Conservation (phyloP, 352 stramenopile species). For the Globisporangium nagaii region DNA sequence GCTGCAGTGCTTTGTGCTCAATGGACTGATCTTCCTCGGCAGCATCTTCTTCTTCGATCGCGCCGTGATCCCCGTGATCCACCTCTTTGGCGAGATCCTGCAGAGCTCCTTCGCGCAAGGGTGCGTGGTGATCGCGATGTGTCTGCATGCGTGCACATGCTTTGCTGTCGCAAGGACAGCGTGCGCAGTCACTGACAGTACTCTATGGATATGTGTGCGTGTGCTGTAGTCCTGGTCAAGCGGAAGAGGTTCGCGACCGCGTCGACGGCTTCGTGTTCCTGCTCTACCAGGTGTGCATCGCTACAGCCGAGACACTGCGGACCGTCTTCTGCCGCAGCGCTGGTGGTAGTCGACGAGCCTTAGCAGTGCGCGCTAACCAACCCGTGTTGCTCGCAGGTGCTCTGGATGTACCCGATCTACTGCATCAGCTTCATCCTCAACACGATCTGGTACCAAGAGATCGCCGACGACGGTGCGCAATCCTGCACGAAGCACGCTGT, state of each 20-base stretch:
- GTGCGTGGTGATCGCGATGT: slow-evolving; percentile 24
- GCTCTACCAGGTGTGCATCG: slow-evolving; percentile 69
- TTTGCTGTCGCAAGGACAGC: not conserved
- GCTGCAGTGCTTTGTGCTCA: slow-evolving; percentile 78
- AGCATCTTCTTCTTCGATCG: slow-evolving; percentile 88
- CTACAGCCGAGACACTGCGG: too few species aligned
- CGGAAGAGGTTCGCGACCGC: slow-evolving; percentile 68
- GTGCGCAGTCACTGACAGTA: too few species aligned
- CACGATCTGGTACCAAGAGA: slow-evolving; percentile 90
- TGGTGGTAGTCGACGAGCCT: too few species aligned
- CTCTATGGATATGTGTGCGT: not conserved
- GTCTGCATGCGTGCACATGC: not conserved
- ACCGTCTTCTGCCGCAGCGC: too few species aligned
- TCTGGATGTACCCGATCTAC: slow-evolving; percentile 91
- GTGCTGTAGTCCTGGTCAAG: slow-evolving; percentile 32
- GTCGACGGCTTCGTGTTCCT: slow-evolving; percentile 84
- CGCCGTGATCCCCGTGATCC: slow-evolving; percentile 82
- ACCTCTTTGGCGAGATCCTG: slow-evolving; percentile 82
- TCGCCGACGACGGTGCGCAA: slow-evolving; percentile 74
- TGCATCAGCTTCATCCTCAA: slow-evolving; percentile 90
- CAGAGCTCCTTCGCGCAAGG: slow-evolving; percentile 59
- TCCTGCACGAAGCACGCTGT: not conserved
- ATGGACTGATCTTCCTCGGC: slow-evolving; percentile 84
- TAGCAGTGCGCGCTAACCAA: not conserved
- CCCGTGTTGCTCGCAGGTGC: slow-evolving; percentile 21